A percentile compares a stretch with the other conserved stretches of the same genome.
Evolutionary conservation across 441 rosid genomes (phyloP).

Genomic region (Corymbia calophylla): DNA sequence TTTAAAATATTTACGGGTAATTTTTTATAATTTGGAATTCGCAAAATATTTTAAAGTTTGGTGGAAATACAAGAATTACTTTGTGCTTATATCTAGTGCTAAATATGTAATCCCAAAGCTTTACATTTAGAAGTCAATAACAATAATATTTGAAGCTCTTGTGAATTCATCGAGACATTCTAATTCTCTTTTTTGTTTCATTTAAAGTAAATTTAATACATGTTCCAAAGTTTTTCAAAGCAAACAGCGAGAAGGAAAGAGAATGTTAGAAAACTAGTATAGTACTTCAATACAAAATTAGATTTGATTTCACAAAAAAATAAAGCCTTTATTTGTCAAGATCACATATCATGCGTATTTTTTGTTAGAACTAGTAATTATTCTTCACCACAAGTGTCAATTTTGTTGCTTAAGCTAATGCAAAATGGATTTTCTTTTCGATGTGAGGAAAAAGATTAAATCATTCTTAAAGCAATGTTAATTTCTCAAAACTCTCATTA

Average conservation of each 20-base stretch:
- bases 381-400: not conserved
- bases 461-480: not conserved
- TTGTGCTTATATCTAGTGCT: not conserved
- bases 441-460: not conserved
- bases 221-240: not conserved
- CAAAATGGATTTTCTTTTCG: not conserved
- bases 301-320: not conserved
- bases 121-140: not conserved
- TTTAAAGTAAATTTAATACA: not conserved
- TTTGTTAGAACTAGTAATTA: not conserved
- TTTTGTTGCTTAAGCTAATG: not conserved
- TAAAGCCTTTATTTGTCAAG: not conserved
- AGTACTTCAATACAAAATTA: not conserved
- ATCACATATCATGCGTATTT: not conserved
- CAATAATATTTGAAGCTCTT: not conserved
- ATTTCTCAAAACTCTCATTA: not conserved
- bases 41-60: not conserved
- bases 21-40: not conserved
- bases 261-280: not conserved
- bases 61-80: not conserved
- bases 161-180: not conserved
- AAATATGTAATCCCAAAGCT: not conserved
- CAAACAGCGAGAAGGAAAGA: not conserved
- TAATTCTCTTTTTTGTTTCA: not conserved
- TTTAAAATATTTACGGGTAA: not conserved